Evolutionary conservation across 495 filamentous ascomycete species (phyloP), one percentile per base, ranked within the genome.

Genomic region (Podospora appendiculata): DNA sequence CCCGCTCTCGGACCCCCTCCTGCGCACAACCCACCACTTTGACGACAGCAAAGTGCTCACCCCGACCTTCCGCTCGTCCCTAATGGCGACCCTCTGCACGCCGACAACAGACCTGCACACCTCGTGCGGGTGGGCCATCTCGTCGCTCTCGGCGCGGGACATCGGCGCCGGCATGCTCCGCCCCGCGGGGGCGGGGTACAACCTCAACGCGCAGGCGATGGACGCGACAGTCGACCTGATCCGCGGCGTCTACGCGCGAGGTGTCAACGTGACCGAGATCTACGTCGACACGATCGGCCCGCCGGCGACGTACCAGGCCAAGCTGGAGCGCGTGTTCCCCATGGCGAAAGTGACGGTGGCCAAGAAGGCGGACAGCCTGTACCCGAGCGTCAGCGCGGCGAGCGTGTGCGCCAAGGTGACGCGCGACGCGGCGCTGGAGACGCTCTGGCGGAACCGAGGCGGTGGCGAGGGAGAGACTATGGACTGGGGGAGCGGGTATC

Each of bases 181-280:
- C 32, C 75, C 89, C 11, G 57, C 67, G 0, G 79, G 75, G 4
- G 72, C 76, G 0, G 45, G 55, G 1, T 96, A 96, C 70, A 98
- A 98, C 63, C 77, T 98, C 50, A 98, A 98, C 70, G 90, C 90
- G n/a, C 93, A 97, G 68, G 93, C 93, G 1, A 86, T 95, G 79
- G 92, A 98, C 70, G 90, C 93, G 0, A 98, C 93, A 1, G 79
- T 94, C n/a, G 80, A 79, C 16, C 72, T 98, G 51, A 92, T 98
- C 48, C 68, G 81, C 14, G 82, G 82, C 4, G 86, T 95, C 0
- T 77, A 91, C 45, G 84, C 79, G 0, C 70, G 68, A 8, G 87
- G 87, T 11, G 84, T 97, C 38, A 86, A 91, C 68, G 75, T 98
- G 0, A 75, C 69, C 34, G 89, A 96, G 64, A 88, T 98, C 11